Conservation (phyloP, 2,329 filamentous ascomycete genomes). For the Blastomyces emzantsi region DNA sequence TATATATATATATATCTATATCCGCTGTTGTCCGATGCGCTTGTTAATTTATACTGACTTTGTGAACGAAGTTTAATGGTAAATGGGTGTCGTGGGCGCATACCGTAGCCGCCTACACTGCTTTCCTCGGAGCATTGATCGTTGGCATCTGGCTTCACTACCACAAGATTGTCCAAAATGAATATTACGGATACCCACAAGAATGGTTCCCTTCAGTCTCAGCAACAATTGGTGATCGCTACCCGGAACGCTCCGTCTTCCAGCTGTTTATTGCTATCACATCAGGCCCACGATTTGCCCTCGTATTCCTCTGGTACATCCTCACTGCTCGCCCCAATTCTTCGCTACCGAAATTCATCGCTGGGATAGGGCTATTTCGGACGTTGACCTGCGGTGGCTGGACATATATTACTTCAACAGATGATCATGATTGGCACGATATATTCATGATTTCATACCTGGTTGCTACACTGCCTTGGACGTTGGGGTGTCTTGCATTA, state of each 20-base stretch:
- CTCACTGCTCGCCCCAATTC: constrained; percentile 68
- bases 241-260: constrained; percentile 93
- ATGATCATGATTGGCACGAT: constrained; percentile 97
- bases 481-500: constrained; percentile 74
- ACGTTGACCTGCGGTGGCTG: constrained; percentile 93
- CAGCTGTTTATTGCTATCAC: constrained; percentile 96
- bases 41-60: constrained; percentile 9
- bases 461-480: constrained; percentile 92
- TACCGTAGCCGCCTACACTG: constrained; percentile 69
- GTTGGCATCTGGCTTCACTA: constrained; percentile 80
- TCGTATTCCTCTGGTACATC: constrained; percentile 87
- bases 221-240: constrained; percentile 92
- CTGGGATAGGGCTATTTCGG: constrained; percentile 69
- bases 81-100: constrained; percentile 87
- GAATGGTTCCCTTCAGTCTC: constrained; percentile 98
- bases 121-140: constrained; percentile 77
- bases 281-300: constrained; percentile 81
- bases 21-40: no score
- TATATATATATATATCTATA: neutral
- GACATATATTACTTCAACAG: constrained; percentile 97
- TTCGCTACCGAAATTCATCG: constrained; percentile 71
- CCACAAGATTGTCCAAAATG: constrained; percentile 95
- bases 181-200: constrained; percentile 86
- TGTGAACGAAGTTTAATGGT: constrained; percentile 55
- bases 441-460: constrained; percentile 99